A percentile compares a stretch with the other conserved stretches of the same genome.
Evolutionary conservation across 2,329 filamentous ascomycete species (phyloP).

Genomic region (Fusarium palustre): DNA sequence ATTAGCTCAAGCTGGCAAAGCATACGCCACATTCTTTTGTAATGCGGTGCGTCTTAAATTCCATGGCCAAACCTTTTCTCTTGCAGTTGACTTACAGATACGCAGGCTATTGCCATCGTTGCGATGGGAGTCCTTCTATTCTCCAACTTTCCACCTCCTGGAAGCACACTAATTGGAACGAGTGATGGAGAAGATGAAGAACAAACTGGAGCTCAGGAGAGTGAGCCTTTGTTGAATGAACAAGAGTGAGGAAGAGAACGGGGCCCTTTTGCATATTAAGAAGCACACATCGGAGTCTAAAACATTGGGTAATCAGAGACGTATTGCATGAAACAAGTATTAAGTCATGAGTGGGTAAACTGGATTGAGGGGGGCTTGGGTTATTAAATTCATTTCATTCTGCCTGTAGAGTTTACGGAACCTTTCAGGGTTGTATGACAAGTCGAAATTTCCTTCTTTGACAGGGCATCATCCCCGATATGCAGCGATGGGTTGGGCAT

Average conservation of each 20-base stretch:
- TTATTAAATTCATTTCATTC: not conserved
- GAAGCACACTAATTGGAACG: slow-evolving; percentile 52
- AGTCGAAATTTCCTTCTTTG: not conserved
- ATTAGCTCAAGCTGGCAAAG: slow-evolving; percentile 69
- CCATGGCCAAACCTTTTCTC: too few species aligned
- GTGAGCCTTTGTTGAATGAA: slow-evolving; percentile 1
- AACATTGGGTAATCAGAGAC: not conserved
- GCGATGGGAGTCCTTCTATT: slow-evolving; percentile 56
- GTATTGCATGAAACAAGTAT: fast-evolving
- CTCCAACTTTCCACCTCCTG: slow-evolving; percentile 57
- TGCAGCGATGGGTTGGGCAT: too few species aligned
- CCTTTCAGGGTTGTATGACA: not conserved
- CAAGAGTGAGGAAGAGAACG: not conserved
- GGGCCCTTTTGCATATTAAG: not conserved
- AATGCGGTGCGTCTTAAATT: slow-evolving; percentile 65
- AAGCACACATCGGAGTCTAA: not conserved
- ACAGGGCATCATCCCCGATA: not conserved
- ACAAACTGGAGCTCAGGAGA: not conserved
- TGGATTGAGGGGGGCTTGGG: not conserved
- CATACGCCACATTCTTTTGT: slow-evolving; percentile 73
- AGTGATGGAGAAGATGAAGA: slow-evolving; percentile 12
- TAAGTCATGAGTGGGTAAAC: too few species aligned
- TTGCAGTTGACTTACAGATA: slow-evolving; percentile 2
- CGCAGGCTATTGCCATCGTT: slow-evolving; percentile 63
- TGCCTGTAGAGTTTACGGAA: too few species aligned